Base-by-base conservation (phyloP, 2,329 filamentous ascomycete genomes). In the Talaromyces sp. region DNA sequence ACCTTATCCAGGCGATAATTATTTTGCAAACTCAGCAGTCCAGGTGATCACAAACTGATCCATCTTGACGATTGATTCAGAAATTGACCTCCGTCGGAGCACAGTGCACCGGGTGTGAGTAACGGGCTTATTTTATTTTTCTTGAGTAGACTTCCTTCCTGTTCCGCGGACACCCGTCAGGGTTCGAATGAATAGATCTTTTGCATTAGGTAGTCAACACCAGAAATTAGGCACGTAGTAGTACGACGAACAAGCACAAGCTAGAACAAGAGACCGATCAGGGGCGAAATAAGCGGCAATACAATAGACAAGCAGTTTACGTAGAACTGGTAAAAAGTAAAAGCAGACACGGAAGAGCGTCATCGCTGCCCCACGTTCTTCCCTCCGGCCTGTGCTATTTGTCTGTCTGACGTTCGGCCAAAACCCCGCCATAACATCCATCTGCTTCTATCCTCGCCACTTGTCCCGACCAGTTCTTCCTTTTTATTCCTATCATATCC, bases 281-380 rank as follows among this genome's bases (percentile, higher is more conserved):
- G 27, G 27, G 27, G 27, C 5, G 5, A 31, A 31, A 31, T 31
- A 31, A 31, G 27, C 27, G 4, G 3, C 27, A 31, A 31, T 8
- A 31, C 27, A 31, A 31, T 8, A 37, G 11, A 37, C 2, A 10
- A 37, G 3, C 10, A 37, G 13, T 13, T 3, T 37, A 13, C 35
- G 35, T 13, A 37, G 35, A 37, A 37, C 10, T 13, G 13, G 35
- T 13, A 37, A 24, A 31, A 35, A 52, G 27, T 10, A 19, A 3
- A 8, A n/a, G 19, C 35, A 22, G 5, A 27, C 14, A 39, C 8
- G n/a, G 33, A 24, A 35, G 2, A 37, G 33, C 52, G 71, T 72
- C 71, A 72, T 72, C 66, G 57, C 58, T 62, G 69, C 70, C 69
- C 69, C 69, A 71, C 70, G 47, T 43, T 52, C 67, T 67, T 68